Percentiles rank a stretch among this genome's conserved stretches.
Evolutionary conservation across 768 basidiomycete species (phyloP).

Genomic region (Floccularia luteovirens): DNA sequence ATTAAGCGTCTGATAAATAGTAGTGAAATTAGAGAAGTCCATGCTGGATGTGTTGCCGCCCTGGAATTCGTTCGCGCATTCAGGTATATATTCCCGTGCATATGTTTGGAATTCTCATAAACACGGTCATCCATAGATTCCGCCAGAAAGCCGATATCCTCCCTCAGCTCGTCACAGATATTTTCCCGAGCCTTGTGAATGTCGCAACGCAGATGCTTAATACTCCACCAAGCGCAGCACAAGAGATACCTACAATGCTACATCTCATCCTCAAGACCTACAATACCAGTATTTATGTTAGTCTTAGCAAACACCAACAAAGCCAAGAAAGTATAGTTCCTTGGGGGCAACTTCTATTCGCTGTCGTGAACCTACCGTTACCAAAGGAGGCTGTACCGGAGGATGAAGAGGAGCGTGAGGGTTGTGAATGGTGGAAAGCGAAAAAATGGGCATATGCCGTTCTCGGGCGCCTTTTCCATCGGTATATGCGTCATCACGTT

Average conservation of each 20-base stretch:
- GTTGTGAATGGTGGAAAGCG: constrained; percentile 82
- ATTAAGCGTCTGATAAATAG: constrained; percentile 59
- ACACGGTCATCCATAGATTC: constrained; percentile 38
- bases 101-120: neutral
- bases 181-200: constrained; percentile 72
- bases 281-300: constrained; percentile 71
- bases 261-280: constrained; percentile 87
- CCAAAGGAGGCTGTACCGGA: constrained; percentile 59
- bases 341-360: constrained; percentile 82
- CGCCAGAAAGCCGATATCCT: constrained; percentile 56
- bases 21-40: constrained; percentile 61
- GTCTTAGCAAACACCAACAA: constrained; percentile 71
- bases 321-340: constrained; percentile 69
- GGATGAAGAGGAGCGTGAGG: constrained; percentile 71
- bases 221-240: constrained; percentile 49
- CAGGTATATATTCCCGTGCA: constrained; percentile 34
- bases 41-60: constrained; percentile 72
- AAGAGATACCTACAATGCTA: constrained; percentile 77
- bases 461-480: constrained; percentile 72
- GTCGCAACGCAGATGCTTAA: constrained; percentile 67
- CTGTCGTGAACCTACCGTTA: constrained; percentile 65
- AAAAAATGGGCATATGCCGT: constrained; percentile 93
- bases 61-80: constrained; percentile 76
- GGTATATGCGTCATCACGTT: constrained; percentile 23
- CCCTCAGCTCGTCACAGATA: constrained; percentile 45